phyloP scores from a whole-genome alignment of 441 rosid species.

The Adansonia gregorii region DNA sequence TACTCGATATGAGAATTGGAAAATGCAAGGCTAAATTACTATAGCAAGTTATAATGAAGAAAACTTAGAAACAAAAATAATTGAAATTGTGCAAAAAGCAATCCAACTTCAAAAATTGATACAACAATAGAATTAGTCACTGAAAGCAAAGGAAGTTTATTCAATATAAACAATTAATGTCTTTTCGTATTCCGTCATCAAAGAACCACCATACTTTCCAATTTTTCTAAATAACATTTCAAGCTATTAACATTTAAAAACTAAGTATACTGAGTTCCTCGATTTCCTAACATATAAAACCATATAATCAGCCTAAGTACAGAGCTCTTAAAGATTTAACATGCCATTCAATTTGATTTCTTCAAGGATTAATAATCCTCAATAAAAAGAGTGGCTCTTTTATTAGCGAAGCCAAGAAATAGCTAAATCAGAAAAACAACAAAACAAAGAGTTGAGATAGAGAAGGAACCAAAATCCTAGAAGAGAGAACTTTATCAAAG shows the following conservation, averaged over 20 bases:
- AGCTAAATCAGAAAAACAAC: not conserved
- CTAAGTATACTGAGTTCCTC: not conserved
- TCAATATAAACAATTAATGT: not conserved
- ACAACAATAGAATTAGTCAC: not conserved
- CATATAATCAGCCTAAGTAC: not conserved
- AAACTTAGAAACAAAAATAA: not conserved
- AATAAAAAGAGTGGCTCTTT: not conserved
- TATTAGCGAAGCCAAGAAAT: not conserved
- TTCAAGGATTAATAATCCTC: not conserved
- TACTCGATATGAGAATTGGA: not conserved
- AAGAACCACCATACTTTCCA: not conserved
- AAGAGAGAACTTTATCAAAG: slow-evolving; percentile 27
- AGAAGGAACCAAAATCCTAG: slow-evolving; percentile 26
- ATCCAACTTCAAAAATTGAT: not conserved
- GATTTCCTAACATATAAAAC: not conserved
- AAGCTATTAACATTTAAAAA: not conserved
- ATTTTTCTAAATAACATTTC: slow-evolving; percentile 12
- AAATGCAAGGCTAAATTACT: slow-evolving; percentile 3
- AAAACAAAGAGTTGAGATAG: not conserved
- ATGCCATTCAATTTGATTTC: not conserved
- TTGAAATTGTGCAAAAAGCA: not conserved
- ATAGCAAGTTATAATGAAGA: not conserved
- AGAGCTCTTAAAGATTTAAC: not conserved
- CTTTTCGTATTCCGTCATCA: not conserved
- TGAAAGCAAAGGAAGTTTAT: not conserved